Conservation (phyloP, 805 yeast species). For the Yueomyces sinensis region DNA sequence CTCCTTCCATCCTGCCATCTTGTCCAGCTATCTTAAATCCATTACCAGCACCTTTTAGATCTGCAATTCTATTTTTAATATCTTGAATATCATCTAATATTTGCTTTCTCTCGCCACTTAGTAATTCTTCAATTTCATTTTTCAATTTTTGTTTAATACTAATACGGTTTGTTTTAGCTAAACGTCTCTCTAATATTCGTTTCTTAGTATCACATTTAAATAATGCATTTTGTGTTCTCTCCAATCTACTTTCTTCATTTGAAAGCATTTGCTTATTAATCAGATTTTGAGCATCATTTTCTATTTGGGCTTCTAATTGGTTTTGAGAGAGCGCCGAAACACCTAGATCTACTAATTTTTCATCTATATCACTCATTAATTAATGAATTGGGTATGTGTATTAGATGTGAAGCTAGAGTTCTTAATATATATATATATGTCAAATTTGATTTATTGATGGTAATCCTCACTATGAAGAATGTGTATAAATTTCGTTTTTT, state of each 20-base stretch:
- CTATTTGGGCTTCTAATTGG: slow-evolving; percentile 62
- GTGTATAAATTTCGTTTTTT: too few relatives aligned
- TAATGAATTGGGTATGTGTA: too few relatives aligned
- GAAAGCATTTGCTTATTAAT: slow-evolving; percentile 53
- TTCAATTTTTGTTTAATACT: slow-evolving; percentile 44
- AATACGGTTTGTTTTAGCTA: slow-evolving; percentile 46
- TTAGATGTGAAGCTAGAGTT: too few relatives aligned
- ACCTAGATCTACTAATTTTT: slow-evolving; percentile 27
- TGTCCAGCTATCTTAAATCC: slow-evolving; percentile 9
- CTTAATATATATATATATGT: too few relatives aligned
- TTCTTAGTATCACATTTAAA: slow-evolving; percentile 32
- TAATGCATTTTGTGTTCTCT: slow-evolving; percentile 42
- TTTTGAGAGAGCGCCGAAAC: slow-evolving; percentile 66
- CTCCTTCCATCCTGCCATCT: slow-evolving; percentile 45
- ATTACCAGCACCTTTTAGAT: slow-evolving; percentile 9
- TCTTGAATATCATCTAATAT: slow-evolving; percentile 52
- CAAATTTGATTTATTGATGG: too few relatives aligned
- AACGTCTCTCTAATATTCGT: slow-evolving; percentile 32
- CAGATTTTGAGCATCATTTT: slow-evolving; percentile 50
- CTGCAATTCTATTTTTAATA: slow-evolving; percentile 34
- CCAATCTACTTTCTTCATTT: slow-evolving; percentile 62
- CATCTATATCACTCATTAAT: background rate
- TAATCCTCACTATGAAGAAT: too few relatives aligned
- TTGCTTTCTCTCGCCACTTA: slow-evolving; percentile 37
- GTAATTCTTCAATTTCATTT: slow-evolving; percentile 40